Base-by-base conservation (phyloP, 169 alveolate genomes). In the Condylostoma magnum region DNA sequence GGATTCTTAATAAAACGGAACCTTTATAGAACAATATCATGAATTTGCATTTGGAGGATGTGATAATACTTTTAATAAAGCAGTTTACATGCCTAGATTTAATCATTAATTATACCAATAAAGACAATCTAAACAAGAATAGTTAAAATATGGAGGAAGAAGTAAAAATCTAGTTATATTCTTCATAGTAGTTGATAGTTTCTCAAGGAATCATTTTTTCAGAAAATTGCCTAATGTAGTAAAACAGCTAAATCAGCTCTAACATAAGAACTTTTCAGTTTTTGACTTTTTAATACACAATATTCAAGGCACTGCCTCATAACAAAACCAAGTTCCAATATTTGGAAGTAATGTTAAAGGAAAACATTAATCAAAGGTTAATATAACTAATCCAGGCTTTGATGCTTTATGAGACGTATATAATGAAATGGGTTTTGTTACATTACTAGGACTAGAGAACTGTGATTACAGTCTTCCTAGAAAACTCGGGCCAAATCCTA, bases 151-250 rank as follows among this genome's bases (percentile, higher is more conserved):
- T 10, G 18, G 10, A 15, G 15, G 15, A 41, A 41, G 15, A 15
- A 41, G 18, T 41, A 41, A 41, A 41, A 41, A 41, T 41, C 18
- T 12, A 2, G 65, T 38, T 22, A 63, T 63, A 8, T 25, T 63
- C 1, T 20, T 63, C 25, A 6, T 63, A 0, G 33, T 20, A 0
- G 12, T 63, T 4, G 73, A 63, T 22, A 22, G 47, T 1, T 18
- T 63, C 33, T 63, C 73, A 1, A 3, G 73, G 4, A 63, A 41
- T 28, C 63, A 31, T 8, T 63, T 63, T 41, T 63, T 63, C 18
- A 37, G 73, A 41, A 63, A 63, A 44, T 31, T 63, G 2, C 73
- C 73, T 27, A 18, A 37, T n/a, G 18, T 33, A 1, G 73, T 63
- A 0, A 46, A 44, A 0, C 28, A 15, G 6, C 46, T 63, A 44